A percentile compares a stretch with the other conserved stretches of the same genome.
Evolutionary conservation across 1,284 basidiomycete species (phyloP).

Genomic region (Termitomyces sp.): DNA sequence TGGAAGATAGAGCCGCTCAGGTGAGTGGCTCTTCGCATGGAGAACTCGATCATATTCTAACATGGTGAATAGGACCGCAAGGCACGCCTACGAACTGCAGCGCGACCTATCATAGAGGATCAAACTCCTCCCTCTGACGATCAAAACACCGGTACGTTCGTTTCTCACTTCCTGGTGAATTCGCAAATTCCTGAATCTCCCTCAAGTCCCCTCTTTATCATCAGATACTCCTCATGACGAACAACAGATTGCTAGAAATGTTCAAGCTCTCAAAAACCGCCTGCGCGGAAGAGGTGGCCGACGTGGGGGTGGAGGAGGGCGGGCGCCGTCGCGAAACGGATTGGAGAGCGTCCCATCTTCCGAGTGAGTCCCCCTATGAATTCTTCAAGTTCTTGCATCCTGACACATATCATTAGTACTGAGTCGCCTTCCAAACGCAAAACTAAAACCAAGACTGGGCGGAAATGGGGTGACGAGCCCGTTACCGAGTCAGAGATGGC

Average conservation of each 20-base stretch:
- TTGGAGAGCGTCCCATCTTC: constrained; percentile 60
- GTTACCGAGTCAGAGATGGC: constrained; percentile 84
- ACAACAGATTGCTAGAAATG: constrained; percentile 88
- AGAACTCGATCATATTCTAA: neutral
- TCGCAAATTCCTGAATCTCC: constrained; percentile 3
- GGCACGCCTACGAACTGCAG: constrained; percentile 47
- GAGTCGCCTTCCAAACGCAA: constrained; percentile 58
- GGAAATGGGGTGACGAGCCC: constrained; percentile 87
- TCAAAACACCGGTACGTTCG: constrained; percentile 42
- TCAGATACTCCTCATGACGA: constrained; percentile 66
- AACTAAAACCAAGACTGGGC: constrained; percentile 69
- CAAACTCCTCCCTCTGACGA: constrained; percentile 59
- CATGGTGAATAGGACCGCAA: constrained; percentile 55
- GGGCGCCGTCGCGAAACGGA: constrained; percentile 50
- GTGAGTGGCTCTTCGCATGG: constrained; percentile 31
- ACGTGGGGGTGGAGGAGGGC: constrained; percentile 50
- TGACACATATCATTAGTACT: constrained; percentile 39
- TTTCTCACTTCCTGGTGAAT: neutral
- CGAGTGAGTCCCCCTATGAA: constrained; percentile 44
- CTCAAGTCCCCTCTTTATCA: constrained; percentile 53
- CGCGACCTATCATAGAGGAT: constrained; percentile 33
- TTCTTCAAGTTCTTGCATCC: constrained; percentile 1
- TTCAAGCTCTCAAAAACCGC: constrained; percentile 84
- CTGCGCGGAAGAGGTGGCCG: constrained; percentile 65
- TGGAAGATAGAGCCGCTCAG: constrained; percentile 74